A percentile compares a stretch with the other conserved stretches of the same genome.
Evolutionary conservation across 169 alveolate species (phyloP).

Genomic region (Perkinsus olseni): DNA sequence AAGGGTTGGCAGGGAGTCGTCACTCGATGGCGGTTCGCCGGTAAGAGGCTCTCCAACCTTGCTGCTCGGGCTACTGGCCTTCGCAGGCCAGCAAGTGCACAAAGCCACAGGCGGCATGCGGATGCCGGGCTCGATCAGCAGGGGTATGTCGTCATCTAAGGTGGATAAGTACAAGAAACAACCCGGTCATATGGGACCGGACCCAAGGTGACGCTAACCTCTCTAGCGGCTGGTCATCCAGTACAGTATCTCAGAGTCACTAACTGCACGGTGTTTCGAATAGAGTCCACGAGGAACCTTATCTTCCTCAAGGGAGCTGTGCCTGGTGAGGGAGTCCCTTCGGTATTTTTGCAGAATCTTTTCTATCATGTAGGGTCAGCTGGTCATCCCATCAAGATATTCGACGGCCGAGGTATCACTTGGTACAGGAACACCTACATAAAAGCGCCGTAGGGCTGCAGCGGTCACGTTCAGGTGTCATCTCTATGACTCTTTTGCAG

Average conservation of each 20-base stretch:
- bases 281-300: constrained; percentile 57
- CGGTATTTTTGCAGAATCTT: not conserved
- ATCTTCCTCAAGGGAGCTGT: constrained; percentile 61
- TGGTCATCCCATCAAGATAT: constrained; percentile 45
- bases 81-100: constrained; percentile 39
- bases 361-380: not conserved
- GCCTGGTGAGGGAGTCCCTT: constrained; percentile 12
- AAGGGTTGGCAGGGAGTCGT: constrained; percentile 74
- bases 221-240: not conserved
- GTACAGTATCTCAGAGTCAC: constrained; percentile 37
- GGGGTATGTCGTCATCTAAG: constrained; percentile 55
- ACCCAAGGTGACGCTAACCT: constrained; percentile 41
- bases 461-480: not conserved
- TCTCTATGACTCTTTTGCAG: not conserved
- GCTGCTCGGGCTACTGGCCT: constrained; percentile 4
- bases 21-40: constrained; percentile 70
- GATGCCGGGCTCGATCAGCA: constrained; percentile 68
- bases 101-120: constrained; percentile 71
- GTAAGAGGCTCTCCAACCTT: constrained; percentile 20
- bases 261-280: constrained; percentile 62
- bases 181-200: constrained; percentile 76
- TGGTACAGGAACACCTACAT: constrained; percentile 47
- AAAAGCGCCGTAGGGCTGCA: not conserved
- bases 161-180: constrained; percentile 65
- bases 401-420: constrained; percentile 69